These are phyloP conservation scores for Ceratocystis alfenasii DNA, from an alignment of 2,329 filamentous ascomycete species.

Conservation along the genomic window DNA sequence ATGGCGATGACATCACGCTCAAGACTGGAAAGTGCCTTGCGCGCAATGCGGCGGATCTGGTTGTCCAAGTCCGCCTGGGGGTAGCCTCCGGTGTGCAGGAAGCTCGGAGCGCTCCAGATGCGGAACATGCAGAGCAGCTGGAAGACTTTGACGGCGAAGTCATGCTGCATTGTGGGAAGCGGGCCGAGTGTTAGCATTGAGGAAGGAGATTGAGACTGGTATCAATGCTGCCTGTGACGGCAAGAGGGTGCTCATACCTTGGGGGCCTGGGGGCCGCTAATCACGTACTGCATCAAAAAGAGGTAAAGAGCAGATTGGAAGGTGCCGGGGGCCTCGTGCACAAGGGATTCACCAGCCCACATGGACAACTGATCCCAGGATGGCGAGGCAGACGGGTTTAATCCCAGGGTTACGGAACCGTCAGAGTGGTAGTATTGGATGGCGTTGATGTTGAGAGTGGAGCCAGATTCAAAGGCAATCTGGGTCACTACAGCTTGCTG, in stretches of 20 bases:
- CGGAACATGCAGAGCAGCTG: conserved; percentile 40
- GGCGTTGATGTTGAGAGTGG: conserved; percentile 15
- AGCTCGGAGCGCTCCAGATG: conserved; percentile 36
- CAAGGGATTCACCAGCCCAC: conserved; percentile 33
- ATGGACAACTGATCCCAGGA: conserved; percentile 29
- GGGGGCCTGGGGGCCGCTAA: conserved; percentile 29
- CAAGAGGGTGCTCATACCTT: conserved; percentile 28
- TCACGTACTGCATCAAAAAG: conserved; percentile 31
- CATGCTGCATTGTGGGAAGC: conserved; percentile 28
- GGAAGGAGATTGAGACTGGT: not conserved
- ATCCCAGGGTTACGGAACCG: not conserved
- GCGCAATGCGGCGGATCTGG: conserved; percentile 33
- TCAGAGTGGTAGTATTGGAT: conserved; percentile 16
- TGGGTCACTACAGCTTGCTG: not conserved
- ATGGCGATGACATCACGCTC: conserved; percentile 34
- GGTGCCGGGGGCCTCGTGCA: conserved; percentile 27
- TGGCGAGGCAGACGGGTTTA: conserved; percentile 23
- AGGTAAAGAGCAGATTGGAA: conserved; percentile 30
- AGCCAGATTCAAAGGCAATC: conserved; percentile 8
- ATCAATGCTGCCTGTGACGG: conserved; percentile 19
- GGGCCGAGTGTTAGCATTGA: not conserved
- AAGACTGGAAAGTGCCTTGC: conserved; percentile 30
- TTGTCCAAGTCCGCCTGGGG: conserved; percentile 28
- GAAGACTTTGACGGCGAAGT: conserved; percentile 35
- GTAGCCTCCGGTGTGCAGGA: conserved; percentile 31